These are phyloP conservation scores for Arthrobotrys megalospora DNA, from an alignment of 2,329 filamentous ascomycete species.

Conservation along the genomic window DNA sequence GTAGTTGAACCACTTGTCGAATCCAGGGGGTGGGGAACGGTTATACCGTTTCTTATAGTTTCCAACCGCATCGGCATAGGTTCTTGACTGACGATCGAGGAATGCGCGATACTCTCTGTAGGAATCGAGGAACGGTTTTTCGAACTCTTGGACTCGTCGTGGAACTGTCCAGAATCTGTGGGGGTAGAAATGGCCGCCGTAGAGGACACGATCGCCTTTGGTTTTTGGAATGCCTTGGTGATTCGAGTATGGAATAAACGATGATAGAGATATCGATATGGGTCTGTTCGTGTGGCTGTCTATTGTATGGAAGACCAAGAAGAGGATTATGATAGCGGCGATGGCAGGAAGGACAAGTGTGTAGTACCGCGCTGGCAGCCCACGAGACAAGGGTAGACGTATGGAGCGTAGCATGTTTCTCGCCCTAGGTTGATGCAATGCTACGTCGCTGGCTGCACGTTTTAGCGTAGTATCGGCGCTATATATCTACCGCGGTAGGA, in stretches of 20 bases:
- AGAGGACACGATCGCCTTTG: background rate
- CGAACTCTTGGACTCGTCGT: slow-evolving; percentile 9
- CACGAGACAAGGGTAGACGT: background rate
- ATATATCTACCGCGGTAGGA: slow-evolving; percentile 15
- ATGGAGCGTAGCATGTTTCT: background rate
- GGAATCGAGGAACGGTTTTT: slow-evolving; percentile 35
- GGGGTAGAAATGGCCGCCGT: slow-evolving; percentile 9
- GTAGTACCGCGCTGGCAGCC: slow-evolving; percentile 2
- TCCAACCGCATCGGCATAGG: slow-evolving; percentile 34
- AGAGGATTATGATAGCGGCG: background rate
- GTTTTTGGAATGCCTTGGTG: background rate
- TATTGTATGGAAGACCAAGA: background rate
- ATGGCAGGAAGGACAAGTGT: background rate
- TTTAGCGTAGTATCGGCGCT: background rate
- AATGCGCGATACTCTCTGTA: slow-evolving; percentile 38
- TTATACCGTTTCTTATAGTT: slow-evolving; percentile 69
- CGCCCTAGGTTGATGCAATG: background rate
- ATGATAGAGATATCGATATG: background rate
- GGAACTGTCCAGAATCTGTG: slow-evolving; percentile 31
- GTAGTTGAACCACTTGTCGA: slow-evolving; percentile 70
- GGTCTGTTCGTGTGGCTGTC: background rate
- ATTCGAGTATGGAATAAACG: background rate
- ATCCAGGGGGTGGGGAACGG: slow-evolving; percentile 69
- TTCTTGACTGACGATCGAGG: slow-evolving; percentile 34
- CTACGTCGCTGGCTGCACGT: background rate